Base-by-base conservation (phyloP, 768 basidiomycete species). In the Sporobolomyces pararoseus region DNA sequence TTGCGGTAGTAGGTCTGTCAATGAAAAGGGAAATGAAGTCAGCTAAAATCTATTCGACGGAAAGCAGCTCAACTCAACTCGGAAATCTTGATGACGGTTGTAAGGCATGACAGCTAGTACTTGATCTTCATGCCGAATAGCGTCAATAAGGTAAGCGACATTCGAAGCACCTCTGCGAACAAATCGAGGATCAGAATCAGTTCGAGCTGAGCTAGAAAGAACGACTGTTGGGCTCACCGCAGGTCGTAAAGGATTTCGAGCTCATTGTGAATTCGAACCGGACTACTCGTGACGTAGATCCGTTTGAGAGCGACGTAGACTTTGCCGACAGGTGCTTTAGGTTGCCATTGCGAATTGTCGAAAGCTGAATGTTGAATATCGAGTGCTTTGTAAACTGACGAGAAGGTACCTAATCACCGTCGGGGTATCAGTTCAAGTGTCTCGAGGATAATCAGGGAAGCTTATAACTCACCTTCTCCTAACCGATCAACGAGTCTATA, bases 371-470 rank as follows among this genome's bases (percentile, higher is more conserved):
- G 85, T 76, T 89, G 85, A 21, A 89, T 76, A 79, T 99, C 96
- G 72, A 94, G 79, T 0, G 94, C 96, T 76, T 98, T 96, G 84
- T 97, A 99, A n/a, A 99, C 96, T 14, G 93, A 93, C 0, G 95
- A 97, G 81, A 99, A 99, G 2, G 95, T 99, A 21, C 95, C 95
- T 84, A n/a, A n/a, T n/a, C n/a, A n/a, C n/a, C n/a, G n/a, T n/a
- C n/a, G n/a, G n/a, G n/a, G 55, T 34, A 14, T 7, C 23, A 12
- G 7, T 46, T 44, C 31, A 47, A 16, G 53, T 32, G 39, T 47
- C 7, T 14, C 23, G 46, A 47, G 46, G 46, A 13, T 47, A 23
- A 6, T 14, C 14, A 21, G 21, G 23, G 46, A 7, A 21, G 42
- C 76, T 27, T 59, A n/a, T n/a, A n/a, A n/a, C n/a, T n/a, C n/a